Conservation (phyloP, 345 rosid species). For the Crucihimalaya himalaica region DNA sequence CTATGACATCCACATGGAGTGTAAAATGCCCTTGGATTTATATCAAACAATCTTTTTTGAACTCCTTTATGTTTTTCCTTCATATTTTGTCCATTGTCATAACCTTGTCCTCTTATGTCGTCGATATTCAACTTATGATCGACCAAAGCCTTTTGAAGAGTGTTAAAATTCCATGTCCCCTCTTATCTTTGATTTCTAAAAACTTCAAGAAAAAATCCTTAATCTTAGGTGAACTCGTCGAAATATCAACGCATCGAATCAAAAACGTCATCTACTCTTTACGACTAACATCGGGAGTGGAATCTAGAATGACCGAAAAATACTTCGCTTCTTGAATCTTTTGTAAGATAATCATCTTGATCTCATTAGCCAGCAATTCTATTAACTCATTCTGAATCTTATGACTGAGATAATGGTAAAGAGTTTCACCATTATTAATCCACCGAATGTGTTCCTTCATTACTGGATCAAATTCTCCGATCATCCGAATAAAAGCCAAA, state of each 20-base stretch:
- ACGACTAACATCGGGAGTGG: not conserved
- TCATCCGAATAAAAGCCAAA: no score
- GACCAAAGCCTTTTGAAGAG: not conserved
- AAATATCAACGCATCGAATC: not conserved
- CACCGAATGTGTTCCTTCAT: not conserved
- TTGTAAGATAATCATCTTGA: not conserved
- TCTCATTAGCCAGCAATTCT: not conserved
- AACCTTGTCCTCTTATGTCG: not conserved
- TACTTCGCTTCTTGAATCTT: not conserved
- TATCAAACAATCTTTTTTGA: no score
- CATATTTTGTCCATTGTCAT: not conserved
- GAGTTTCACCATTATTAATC: not conserved
- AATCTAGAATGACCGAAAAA: not conserved
- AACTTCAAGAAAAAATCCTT: not conserved
- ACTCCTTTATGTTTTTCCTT: no score
- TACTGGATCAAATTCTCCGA: not conserved
- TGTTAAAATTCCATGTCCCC: not conserved
- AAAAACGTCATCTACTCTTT: not conserved
- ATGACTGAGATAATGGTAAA: not conserved
- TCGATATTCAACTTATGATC: not conserved
- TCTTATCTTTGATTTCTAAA: not conserved
- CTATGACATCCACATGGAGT: no score
- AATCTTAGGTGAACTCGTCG: not conserved
- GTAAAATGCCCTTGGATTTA: no score
- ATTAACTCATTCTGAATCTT: not conserved